phyloP scores from a whole-genome alignment of 2,329 filamentous ascomycete genomes.

The Harringtonia aguacate region DNA sequence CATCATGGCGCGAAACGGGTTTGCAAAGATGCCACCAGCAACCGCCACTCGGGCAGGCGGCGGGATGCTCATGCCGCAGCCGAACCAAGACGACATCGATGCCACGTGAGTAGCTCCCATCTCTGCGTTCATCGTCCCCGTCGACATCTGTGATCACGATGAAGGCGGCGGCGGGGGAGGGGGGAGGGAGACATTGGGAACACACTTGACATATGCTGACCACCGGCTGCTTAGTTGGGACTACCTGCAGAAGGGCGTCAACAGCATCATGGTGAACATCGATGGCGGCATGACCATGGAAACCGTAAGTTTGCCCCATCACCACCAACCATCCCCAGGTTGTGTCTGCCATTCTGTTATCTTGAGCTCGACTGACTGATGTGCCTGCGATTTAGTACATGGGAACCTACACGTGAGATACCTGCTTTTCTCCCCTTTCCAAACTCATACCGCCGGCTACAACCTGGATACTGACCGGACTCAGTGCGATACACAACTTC shows the following conservation, averaged over 20 bases:
- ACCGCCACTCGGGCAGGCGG: constrained; percentile 4
- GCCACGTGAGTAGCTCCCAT: constrained; percentile 12
- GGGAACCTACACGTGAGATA: constrained; percentile 77
- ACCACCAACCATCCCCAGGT: too few relatives aligned
- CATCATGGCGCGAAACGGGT: not conserved
- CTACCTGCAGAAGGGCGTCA: constrained; percentile 79
- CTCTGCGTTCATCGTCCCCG: too few relatives aligned
- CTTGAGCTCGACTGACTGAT: not conserved
- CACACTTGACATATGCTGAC: constrained; percentile 1
- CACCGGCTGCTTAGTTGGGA: constrained; percentile 53
- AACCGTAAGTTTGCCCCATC: constrained; percentile 46
- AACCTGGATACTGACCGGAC: constrained; percentile 26
- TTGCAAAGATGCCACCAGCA: constrained; percentile 5
- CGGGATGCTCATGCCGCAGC: constrained; percentile 5
- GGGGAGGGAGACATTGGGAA: too few relatives aligned
- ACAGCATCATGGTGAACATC: constrained; percentile 86
- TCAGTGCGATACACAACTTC: constrained; percentile 90
- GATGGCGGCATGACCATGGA: constrained; percentile 90
- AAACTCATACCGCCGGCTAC: not conserved
- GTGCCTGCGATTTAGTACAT: constrained; percentile 54
- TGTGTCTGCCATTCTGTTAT: not conserved
- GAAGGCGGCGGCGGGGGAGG: too few relatives aligned
- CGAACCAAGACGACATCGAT: constrained; percentile 13
- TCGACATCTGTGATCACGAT: too few relatives aligned
- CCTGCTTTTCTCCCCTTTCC: not conserved